Conservation (phyloP, 495 filamentous ascomycete genomes). For the Immersiella caudata region DNA sequence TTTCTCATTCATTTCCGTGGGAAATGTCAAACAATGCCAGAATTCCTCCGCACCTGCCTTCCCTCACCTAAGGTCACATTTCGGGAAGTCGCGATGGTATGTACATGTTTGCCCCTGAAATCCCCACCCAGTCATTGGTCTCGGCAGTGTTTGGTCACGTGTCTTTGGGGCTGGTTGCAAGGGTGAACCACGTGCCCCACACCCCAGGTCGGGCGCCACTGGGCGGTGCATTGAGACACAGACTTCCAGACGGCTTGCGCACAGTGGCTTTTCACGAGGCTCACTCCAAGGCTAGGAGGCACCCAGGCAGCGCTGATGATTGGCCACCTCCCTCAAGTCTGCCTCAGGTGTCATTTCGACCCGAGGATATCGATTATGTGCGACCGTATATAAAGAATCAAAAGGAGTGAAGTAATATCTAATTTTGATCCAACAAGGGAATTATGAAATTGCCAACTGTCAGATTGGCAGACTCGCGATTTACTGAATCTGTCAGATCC, state of each 20-base stretch:
- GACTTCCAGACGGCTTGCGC: neutral
- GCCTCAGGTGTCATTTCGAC: neutral
- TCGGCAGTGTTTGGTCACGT: no score
- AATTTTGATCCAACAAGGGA: neutral
- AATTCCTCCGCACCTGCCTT: no score
- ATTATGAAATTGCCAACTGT: neutral
- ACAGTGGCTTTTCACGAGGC: neutral
- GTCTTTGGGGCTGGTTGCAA: no score
- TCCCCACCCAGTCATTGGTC: no score
- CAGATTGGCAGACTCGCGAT: neutral
- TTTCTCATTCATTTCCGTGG: no score
- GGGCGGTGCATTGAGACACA: neutral
- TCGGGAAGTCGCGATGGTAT: no score
- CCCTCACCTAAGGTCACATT: no score
- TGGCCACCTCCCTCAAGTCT: neutral
- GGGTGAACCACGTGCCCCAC: neutral
- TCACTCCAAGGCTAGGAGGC: neutral
- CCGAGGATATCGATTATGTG: neutral
- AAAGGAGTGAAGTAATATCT: neutral
- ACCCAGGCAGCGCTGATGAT: neutral
- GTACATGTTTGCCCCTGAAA: no score
- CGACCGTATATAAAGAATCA: neutral
- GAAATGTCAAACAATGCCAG: no score
- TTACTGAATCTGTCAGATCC: neutral
- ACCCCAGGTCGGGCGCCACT: neutral